Evolutionary conservation across 257 asterid species (phyloP).

Genomic region (Solanum boliviense): DNA sequence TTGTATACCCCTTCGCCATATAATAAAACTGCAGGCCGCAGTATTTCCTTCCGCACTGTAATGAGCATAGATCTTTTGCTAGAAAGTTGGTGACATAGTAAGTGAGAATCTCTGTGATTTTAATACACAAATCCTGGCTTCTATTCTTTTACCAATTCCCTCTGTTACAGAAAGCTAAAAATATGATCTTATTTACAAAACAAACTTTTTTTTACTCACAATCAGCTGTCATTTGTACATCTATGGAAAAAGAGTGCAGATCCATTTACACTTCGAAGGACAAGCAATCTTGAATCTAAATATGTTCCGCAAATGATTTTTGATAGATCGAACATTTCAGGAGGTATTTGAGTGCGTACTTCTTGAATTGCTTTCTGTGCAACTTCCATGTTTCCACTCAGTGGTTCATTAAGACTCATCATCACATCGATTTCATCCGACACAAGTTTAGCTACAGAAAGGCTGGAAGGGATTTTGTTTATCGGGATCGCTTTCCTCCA

Average conservation of each 20-base stretch:
- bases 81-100: neutral
- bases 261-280: constrained; percentile 62
- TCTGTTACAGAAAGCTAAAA: neutral
- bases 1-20: neutral
- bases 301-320: constrained; percentile 83
- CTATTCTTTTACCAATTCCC: neutral
- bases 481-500: constrained; percentile 63
- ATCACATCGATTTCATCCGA: constrained; percentile 42
- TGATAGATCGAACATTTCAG: constrained; percentile 68
- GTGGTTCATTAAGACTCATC: constrained; percentile 53
- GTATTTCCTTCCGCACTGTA: neutral
- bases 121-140: neutral
- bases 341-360: constrained; percentile 65
- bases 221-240: neutral
- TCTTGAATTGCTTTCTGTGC: constrained; percentile 54
- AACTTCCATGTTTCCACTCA: constrained; percentile 18
- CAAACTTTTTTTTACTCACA: neutral
- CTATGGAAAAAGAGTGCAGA: constrained; percentile 65
- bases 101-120: neutral
- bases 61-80: neutral
- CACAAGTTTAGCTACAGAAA: constrained; percentile 68
- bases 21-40: neutral
- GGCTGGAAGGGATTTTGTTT: constrained; percentile 64
- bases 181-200: neutral
- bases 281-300: constrained; percentile 68